Evolutionary conservation across 177 flowering plant genomes (phyloP).

Genomic region (Telopea speciosissima): DNA sequence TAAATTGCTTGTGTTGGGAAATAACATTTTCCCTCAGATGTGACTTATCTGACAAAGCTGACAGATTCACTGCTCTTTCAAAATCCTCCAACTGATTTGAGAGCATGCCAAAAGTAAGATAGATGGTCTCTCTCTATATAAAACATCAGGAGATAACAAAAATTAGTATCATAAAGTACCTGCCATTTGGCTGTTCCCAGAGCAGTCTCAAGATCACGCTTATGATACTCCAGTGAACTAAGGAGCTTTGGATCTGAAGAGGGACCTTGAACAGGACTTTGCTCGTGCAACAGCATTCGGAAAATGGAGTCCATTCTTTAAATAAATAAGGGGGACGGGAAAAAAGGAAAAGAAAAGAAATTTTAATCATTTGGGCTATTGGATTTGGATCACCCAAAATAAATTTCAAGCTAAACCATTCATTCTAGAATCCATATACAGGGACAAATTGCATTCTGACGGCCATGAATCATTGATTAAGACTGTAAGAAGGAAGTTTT

Average conservation of each 20-base stretch:
- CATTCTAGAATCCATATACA: too few relatives aligned
- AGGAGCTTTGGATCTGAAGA: conserved; percentile 32
- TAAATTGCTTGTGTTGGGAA: conserved; percentile 42
- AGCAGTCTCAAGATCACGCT: conserved; percentile 47
- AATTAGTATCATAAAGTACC: conserved; percentile 20
- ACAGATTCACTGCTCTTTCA: conserved; percentile 37
- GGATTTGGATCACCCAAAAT: too few relatives aligned
- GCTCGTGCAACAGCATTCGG: conserved; percentile 44
- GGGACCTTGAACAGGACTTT: conserved; percentile 33
- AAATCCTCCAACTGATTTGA: conserved; percentile 48
- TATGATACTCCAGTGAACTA: conserved; percentile 40
- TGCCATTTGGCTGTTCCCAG: conserved; percentile 67
- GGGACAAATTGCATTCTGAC: neutral
- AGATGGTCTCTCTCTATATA: neutral
- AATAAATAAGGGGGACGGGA: too few relatives aligned
- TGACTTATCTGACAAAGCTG: conserved; percentile 23
- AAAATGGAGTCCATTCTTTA: conserved; percentile 45
- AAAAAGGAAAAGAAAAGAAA: too few relatives aligned
- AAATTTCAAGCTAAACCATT: too few relatives aligned
- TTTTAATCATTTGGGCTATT: too few relatives aligned
- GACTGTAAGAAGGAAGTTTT: too few relatives aligned
- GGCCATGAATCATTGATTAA: neutral
- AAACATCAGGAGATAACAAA: neutral
- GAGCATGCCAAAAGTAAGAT: neutral
- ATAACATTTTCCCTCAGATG: conserved; percentile 25